phyloP scores from a whole-genome alignment of 1,284 basidiomycete species.

The Fistulina hepatica region DNA sequence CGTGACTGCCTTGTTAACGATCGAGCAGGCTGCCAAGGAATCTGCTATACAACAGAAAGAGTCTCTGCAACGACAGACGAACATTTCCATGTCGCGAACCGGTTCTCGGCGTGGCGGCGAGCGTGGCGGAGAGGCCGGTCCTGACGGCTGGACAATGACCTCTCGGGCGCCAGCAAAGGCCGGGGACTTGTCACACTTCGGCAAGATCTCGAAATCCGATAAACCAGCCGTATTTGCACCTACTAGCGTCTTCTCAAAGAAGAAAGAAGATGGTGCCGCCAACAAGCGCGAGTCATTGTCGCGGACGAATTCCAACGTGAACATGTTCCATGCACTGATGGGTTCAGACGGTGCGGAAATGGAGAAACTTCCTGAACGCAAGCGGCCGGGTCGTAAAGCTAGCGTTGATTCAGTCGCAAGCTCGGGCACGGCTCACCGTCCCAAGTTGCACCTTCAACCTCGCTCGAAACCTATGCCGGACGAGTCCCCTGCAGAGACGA shows the following conservation, averaged over 20 bases:
- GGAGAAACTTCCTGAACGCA: slow-evolving; percentile 33
- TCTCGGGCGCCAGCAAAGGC: slow-evolving; percentile 64
- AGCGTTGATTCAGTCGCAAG: slow-evolving; percentile 31
- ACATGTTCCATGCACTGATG: slow-evolving; percentile 83
- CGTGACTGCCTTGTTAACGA: too few relatives aligned
- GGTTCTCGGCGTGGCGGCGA: slow-evolving; percentile 77
- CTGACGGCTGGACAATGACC: slow-evolving; percentile 83
- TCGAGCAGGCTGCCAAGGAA: slow-evolving; percentile 29
- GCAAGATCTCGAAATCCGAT: slow-evolving; percentile 63
- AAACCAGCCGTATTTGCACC: slow-evolving; percentile 65
- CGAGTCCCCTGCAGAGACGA: too few relatives aligned
- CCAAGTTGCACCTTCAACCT: slow-evolving; percentile 35
- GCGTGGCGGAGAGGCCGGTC: too few relatives aligned
- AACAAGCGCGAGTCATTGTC: slow-evolving; percentile 41
- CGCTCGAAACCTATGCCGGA: slow-evolving; percentile 36
- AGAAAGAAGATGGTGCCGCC: slow-evolving; percentile 66
- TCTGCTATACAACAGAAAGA: slow-evolving; percentile 58
- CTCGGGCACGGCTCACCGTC: slow-evolving; percentile 12
- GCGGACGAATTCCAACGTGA: slow-evolving; percentile 66
- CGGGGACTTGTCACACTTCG: slow-evolving; percentile 80
- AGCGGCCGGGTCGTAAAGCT: slow-evolving; percentile 37
- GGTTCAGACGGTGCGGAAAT: slow-evolving; percentile 43
- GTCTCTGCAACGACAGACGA: slow-evolving; percentile 27
- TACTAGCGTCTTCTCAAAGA: slow-evolving; percentile 63
- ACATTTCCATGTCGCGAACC: slow-evolving; percentile 46